Base-by-base conservation (phyloP, 257 asterid species). In the Nyctanthes arbortristis region DNA sequence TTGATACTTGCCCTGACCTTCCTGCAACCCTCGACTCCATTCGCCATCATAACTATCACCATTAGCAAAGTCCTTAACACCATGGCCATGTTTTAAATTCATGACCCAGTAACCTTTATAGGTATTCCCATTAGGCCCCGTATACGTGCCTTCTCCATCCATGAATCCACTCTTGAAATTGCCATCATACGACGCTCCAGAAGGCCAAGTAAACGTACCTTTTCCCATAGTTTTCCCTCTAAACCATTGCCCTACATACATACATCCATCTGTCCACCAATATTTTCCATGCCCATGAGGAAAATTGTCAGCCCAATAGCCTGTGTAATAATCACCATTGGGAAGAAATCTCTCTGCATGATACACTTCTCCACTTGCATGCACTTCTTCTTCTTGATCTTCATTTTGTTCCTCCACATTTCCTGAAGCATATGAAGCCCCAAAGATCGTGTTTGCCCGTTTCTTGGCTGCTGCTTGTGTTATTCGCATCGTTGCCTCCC, bases 191-290 rank as follows among this genome's bases (percentile, higher is more conserved):
- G 70, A 79, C 0, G 96, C 97, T 4, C 98, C 97, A 0, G 94
- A 88, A 3, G 98, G 96, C 98, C 97, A 92, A 65, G 85, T 88
- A 47, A 92, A 92, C 12, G 71, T 71, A 6, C 98, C 98, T 66
- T 64, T 77, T 2, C 97, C 97, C 89, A 86, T 88, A 0, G 87
- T 86, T 65, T 88, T 92, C 18, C 98, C 98, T 36, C 81, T 68
- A 13, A 77, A 82, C 98, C 98, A 92, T 24, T 92, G 95, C 3
- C 98, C 98, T 1, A 86, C 90, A 1, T 90, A 90, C 96, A 85
- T 84, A 18, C 98, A 92, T 0, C 98, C 98, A 45, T 90, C 98
- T 0, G 96, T 88, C 98, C 98, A 93, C 95, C 91, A 85, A 62
- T 93, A 93, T 66, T 90, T 93, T 0, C 98, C 98, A 3, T 70